Conservation (phyloP, 108 stramenopile genomes). For the Aurantiochytrium sp. region DNA sequence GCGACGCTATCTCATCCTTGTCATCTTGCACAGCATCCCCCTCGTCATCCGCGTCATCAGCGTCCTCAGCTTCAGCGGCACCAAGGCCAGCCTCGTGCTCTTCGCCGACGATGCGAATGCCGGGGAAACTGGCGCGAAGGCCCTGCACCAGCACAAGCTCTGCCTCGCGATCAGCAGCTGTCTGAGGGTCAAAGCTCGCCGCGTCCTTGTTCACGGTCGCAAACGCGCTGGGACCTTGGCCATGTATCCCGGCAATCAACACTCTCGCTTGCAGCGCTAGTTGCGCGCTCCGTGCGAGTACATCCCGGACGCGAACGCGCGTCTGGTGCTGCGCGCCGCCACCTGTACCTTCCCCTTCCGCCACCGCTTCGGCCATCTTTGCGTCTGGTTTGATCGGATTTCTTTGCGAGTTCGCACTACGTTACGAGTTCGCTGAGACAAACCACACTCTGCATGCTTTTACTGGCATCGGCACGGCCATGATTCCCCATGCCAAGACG, state of each 20-base stretch:
- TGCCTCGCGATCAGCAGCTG: background rate
- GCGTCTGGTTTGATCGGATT: too few relatives aligned
- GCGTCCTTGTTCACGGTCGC: background rate
- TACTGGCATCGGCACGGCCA: too few relatives aligned
- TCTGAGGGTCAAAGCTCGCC: background rate
- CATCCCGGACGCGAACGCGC: background rate
- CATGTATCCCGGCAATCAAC: background rate
- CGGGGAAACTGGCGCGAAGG: background rate
- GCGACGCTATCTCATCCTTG: background rate
- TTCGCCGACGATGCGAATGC: background rate
- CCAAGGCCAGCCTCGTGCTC: background rate
- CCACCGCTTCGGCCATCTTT: too few relatives aligned
- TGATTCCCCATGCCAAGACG: too few relatives aligned
- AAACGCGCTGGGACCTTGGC: background rate
- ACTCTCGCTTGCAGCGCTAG: background rate
- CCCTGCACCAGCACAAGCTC: background rate
- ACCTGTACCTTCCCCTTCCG: too few relatives aligned
- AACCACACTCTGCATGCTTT: too few relatives aligned
- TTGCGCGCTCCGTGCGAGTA: background rate
- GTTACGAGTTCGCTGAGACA: too few relatives aligned
- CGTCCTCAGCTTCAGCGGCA: background rate
- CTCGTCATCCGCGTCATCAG: background rate
- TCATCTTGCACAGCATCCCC: background rate
- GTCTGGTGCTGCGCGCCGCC: background rate
- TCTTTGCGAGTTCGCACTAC: too few relatives aligned